Evolutionary conservation across 768 basidiomycete species (phyloP), one percentile per base, ranked within the genome.

Genomic region (Mycena indigotica): DNA sequence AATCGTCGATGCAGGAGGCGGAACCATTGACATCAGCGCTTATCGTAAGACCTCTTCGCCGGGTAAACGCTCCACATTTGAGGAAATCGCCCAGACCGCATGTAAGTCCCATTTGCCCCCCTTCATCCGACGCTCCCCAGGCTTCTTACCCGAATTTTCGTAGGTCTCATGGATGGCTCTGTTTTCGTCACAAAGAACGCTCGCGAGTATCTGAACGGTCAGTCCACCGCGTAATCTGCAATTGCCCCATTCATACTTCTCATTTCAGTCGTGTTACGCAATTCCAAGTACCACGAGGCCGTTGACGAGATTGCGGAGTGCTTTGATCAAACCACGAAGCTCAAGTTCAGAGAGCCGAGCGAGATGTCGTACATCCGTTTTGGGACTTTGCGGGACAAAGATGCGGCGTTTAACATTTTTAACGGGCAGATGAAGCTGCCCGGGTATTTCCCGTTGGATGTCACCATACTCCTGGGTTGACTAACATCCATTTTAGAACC

Each of bases 11-110:
- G 81, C 80, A 6, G 83, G 83, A 10, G 79, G 80, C 21, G 85
- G 84, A 24, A 87, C 84, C 0, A 73, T 87, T 26, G 85, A 87
- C 60, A 70, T 86, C 51, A 85, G 83, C 50, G 75, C 80, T 12
- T 87, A 86, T 52, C 74, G 74, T 29, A 73, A 76, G 63, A 65
- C 39, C 66, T 21, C 64, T 64, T 28, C 67, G 64, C 3, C 56
- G 71, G 73, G 83, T 40, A 72, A 78, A 56, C 83, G 83, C 21
- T 80, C 82, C 0, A 49, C 62, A 0, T 77, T 82, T 23, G 75
- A 82, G 53, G 84, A 85, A 67, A 76, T 83, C 23, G 77, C 82
- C 3, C 74, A 76, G 0, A 66, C 76, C 1, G 73, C 78, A 63
- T 83, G 81, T 79, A 56, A 16, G 26, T 21, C 23, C 78, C 75